Evolutionary conservation across 805 yeast species (phyloP), one percentile per base, ranked within the genome.

Genomic region (Metschnikowia lunata): DNA sequence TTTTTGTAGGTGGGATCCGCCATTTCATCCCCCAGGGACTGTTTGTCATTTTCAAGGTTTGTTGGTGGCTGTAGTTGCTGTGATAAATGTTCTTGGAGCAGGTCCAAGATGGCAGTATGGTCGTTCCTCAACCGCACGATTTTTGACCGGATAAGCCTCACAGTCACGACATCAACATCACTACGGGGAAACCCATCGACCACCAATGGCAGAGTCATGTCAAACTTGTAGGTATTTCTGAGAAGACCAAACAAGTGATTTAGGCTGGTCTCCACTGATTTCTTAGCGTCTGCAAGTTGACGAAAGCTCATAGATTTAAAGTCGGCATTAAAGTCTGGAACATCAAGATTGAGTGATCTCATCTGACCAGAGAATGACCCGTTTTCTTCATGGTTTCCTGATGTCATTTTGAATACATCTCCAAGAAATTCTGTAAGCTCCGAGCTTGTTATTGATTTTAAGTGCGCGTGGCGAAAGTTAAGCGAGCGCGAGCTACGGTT

Each of bases 181-280:
- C 71, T 62, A 35, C 97, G 67, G 0, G 99, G 99, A 55, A 78
- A 91, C 15, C 97, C 97, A 57, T 91, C 96, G 0, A 84, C 78
- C 2, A 86, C 63, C 46, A 91, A 62, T 0, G 80, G 71, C 1
- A 90, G 82, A 23, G 74, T 61, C 87, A 88, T 81, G 51, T 77
- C 82, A 4, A 72, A 80, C 10, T 70, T 64, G 50, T 79, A 78
- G 35, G 59, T 54, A 45, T 64, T 49, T 7, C 55, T 49, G 26
- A 86, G 67, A 11, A 69, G 56, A 28, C 67, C 75, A 48, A 74
- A 70, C 36, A 80, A 51, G 13, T 39, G 36, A 13, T 46, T 83
- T 26, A 81, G 57, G 28, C 52, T 51, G 15, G 55, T 51, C 40
- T 75, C 75, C 42, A 71, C 50, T 9, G 42, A 44, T 15, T 26